Evolutionary conservation across 1,139 yeast genomes (phyloP), one percentile per base, ranked within the genome.

Genomic region (Kodamaea fungicola): DNA sequence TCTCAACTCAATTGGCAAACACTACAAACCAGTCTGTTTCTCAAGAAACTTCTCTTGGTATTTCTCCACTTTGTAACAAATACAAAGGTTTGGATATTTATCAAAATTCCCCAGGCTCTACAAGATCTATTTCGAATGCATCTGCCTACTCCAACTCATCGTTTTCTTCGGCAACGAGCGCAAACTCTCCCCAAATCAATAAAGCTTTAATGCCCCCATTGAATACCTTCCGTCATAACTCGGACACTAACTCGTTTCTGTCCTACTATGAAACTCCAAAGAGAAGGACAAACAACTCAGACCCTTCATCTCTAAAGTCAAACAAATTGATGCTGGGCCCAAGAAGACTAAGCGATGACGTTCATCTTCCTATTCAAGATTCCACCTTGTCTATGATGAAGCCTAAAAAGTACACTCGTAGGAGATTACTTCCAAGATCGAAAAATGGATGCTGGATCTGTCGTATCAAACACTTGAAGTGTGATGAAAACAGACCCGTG

Each of bases 381-480:
- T 16, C 19, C 19, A 4, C 19, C 19, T 16, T 23, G 26, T 8
- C 10, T 23, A 23, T 23, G 26, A 33, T 33, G 33, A 44, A 51
- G 41, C 57, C 60, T 12, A 67, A 64, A 43, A 69, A 68, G 44
- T 57, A 67, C 43, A 70, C 73, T 12, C 55, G 76, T 36, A 59
- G 71, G 47, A 59, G 74, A 40, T 51, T 67, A 26, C 58, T 68
- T 41, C 74, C 74, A 2, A 51, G 76, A 34, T 64, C 74, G 6
- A 67, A 64, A 39, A 63, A 55, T 29, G 78, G 78, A 0, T 73
- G 78, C 47, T 73, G 73, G 74, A 67, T 69, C 35, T 74, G 78
- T 46, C 59, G 78, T 37, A 67, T 72, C 40, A 71, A 73, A 48
- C 77, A 71, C 50, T 59, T 72, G 44, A 71, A 71, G 49, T 71